Conservation (phyloP, 192 early-diverging fungal species). For the Coemansia reversa region DNA sequence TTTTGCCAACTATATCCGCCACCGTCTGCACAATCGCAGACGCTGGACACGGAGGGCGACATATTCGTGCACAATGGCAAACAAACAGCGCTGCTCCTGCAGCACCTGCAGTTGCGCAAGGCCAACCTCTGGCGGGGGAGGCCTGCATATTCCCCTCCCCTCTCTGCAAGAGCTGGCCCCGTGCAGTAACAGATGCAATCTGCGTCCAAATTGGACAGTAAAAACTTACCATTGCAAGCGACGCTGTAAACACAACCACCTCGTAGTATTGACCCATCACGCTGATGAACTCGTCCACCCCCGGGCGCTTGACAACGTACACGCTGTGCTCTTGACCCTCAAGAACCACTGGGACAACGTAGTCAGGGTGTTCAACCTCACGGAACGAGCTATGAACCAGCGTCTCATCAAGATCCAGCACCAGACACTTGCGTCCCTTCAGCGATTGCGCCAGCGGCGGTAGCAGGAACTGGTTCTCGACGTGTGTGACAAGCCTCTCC, state of each 20-base stretch:
- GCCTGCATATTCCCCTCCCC: background rate
- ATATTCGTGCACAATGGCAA: background rate
- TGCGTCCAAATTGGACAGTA: constrained; percentile 9
- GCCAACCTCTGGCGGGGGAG: background rate
- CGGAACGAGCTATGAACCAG: constrained; percentile 94
- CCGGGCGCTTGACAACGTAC: constrained; percentile 94
- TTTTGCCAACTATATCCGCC: background rate
- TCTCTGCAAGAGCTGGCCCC: background rate
- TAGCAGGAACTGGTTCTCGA: constrained; percentile 56
- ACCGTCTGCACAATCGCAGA: background rate
- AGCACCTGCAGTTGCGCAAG: constrained; percentile 1
- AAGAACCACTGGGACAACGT: constrained; percentile 89
- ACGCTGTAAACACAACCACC: constrained; percentile 94
- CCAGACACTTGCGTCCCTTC: constrained; percentile 82
- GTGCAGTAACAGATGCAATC: constrained; percentile 5
- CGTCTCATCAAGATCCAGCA: constrained; percentile 97
- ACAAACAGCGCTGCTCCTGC: background rate
- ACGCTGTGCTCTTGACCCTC: constrained; percentile 90
- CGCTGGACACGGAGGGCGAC: background rate
- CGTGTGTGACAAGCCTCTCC: constrained; percentile 49
- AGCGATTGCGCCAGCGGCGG: constrained; percentile 69
- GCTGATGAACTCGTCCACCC: constrained; percentile 91
- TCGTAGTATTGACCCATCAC: constrained; percentile 86
- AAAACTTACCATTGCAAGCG: constrained; percentile 68
- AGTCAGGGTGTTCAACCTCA: constrained; percentile 78